Percentiles rank a stretch among this genome's conserved stretches.
Evolutionary conservation across 108 stramenopile species (phyloP).

Genomic region (Mayamaea pseudoterrestris): DNA sequence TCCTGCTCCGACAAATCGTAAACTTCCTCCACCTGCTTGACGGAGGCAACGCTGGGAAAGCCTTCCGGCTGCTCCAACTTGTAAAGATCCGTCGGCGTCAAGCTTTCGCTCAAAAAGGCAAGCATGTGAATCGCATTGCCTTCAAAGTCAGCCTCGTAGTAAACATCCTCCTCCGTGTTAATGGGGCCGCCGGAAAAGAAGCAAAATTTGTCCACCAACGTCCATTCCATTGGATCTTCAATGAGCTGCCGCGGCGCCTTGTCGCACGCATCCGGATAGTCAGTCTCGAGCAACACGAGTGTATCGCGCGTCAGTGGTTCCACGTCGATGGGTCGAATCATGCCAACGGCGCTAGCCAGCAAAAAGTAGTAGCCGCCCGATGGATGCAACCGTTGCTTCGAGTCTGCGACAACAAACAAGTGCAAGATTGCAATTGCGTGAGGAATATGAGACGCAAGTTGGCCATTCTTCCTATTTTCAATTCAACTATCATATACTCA

Average conservation of each 20-base stretch:
- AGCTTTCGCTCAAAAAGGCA: constrained; percentile 65
- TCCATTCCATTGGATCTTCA: constrained; percentile 68
- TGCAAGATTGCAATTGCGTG: not conserved
- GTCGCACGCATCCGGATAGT: constrained; percentile 71
- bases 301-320: constrained; percentile 75
- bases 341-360: constrained; percentile 62
- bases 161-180: constrained; percentile 82
- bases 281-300: constrained; percentile 68
- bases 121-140: constrained; percentile 81
- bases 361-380: constrained; percentile 77
- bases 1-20: constrained; percentile 74
- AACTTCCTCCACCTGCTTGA: constrained; percentile 70
- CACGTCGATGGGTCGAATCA: constrained; percentile 75
- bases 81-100: constrained; percentile 73
- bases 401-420: constrained; percentile 19
- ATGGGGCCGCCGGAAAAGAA: constrained; percentile 87
- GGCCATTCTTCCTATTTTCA: not conserved
- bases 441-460: not conserved
- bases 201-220: constrained; percentile 76
- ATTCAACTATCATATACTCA: constrained; percentile 18
- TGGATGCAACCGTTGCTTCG: constrained; percentile 67
- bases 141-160: constrained; percentile 75
- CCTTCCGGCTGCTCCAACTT: constrained; percentile 29
- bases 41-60: constrained; percentile 46
- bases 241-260: constrained; percentile 47